Conservation (phyloP, 2,329 filamentous ascomycete species). For the Aspergillus sp. region DNA sequence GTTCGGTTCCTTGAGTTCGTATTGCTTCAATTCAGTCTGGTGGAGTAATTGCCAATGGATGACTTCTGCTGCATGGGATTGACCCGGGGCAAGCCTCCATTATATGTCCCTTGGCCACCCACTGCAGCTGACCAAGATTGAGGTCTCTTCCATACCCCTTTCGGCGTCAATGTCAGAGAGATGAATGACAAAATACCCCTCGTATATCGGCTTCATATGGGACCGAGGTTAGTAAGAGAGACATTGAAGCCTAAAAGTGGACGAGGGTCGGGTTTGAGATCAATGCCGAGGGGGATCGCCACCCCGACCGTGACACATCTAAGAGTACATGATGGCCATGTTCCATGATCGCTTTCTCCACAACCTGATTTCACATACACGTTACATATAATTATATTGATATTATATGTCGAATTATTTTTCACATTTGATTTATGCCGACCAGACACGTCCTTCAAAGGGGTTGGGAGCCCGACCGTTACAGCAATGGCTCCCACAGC, state of each 20-base stretch:
- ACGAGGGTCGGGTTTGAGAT: not conserved
- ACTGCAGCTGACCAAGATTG: no score
- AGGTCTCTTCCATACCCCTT: no score
- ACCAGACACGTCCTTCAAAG: not conserved
- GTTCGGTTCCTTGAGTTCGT: not conserved
- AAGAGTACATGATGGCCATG: not conserved
- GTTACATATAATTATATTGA: no score
- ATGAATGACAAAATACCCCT: not conserved
- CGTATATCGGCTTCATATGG: not conserved
- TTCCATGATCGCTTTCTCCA: not conserved
- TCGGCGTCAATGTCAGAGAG: no score
- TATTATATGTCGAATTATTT: no score
- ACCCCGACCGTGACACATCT: not conserved
- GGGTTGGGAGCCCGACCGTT: not conserved
- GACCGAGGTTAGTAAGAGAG: not conserved
- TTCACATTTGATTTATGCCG: no score
- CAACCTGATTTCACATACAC: no score
- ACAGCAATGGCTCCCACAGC: not conserved
- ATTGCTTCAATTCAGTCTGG: not conserved
- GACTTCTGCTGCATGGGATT: no score
- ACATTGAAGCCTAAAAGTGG: not conserved
- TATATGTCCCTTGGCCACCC: no score
- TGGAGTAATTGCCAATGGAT: no score
- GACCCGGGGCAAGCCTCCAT: no score
- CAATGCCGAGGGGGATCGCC: not conserved